phyloP scores from a whole-genome alignment of 352 stramenopile species.

The Aphanomyces astaci region DNA sequence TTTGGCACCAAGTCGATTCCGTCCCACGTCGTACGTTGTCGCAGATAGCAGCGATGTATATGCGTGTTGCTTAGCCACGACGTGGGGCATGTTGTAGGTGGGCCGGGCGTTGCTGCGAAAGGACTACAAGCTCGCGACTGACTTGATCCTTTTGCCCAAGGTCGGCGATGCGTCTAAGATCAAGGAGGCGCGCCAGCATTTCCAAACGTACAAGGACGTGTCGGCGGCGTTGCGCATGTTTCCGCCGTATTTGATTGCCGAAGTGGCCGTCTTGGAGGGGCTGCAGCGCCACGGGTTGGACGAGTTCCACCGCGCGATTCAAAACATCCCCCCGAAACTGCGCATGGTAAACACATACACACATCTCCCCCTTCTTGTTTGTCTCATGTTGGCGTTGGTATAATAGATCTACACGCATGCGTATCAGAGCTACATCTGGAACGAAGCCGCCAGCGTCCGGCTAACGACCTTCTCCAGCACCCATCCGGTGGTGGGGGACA shows the following conservation, averaged over 20 bases:
- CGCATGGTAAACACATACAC: too few species aligned
- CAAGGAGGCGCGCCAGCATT: conserved; percentile 48
- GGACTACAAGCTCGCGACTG: conserved; percentile 85
- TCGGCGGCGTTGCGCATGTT: conserved; percentile 47
- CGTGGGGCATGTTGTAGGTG: too few species aligned
- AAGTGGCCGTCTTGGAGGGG: conserved; percentile 59
- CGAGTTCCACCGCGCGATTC: conserved; percentile 52
- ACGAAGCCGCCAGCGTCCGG: conserved; percentile 85
- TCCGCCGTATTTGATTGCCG: conserved; percentile 74
- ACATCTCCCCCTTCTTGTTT: too few species aligned
- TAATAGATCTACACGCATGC: conserved; percentile 80
- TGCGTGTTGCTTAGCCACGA: too few species aligned
- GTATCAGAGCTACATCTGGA: conserved; percentile 97
- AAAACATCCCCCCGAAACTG: conserved; percentile 71
- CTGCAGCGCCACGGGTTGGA: conserved; percentile 49
- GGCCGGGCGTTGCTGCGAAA: conserved; percentile 90
- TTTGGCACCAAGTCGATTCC: conserved; percentile 90
- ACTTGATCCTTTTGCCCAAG: conserved; percentile 86
- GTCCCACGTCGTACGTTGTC: conserved; percentile 34
- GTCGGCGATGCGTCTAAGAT: conserved; percentile 72
- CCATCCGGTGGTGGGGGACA: conserved; percentile 80
- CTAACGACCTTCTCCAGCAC: conserved; percentile 65
- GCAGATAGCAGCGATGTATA: too few species aligned
- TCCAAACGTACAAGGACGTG: conserved; percentile 54
- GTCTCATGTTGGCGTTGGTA: not conserved